Conservation (phyloP, 148 eudicot species). For the Limonium bicolor region DNA sequence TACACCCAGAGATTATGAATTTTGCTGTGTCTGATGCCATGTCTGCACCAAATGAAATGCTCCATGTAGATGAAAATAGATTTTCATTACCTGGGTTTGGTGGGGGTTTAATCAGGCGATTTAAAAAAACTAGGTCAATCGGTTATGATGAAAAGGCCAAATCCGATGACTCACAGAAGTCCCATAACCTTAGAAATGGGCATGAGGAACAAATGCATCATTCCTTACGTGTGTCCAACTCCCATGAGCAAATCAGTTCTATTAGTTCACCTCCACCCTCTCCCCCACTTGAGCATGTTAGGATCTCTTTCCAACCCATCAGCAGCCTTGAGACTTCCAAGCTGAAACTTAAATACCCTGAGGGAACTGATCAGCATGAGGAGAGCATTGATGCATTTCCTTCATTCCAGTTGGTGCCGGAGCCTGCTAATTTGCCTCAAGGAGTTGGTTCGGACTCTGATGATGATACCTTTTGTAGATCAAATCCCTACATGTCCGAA, state of each 20-base stretch:
- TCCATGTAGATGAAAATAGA: constrained; percentile 18
- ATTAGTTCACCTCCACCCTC: constrained; percentile 61
- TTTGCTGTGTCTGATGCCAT: constrained; percentile 10
- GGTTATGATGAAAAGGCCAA: constrained; percentile 20
- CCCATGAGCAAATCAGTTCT: constrained; percentile 20
- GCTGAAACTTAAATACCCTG: constrained; percentile 66
- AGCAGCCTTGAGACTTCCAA: constrained; percentile 42
- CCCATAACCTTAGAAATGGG: constrained; percentile 11
- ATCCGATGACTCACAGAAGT: constrained; percentile 12
- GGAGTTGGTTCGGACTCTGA: constrained; percentile 67
- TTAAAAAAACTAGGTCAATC: constrained; percentile 28
- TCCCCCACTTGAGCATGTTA: constrained; percentile 91
- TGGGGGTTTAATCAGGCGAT: constrained; percentile 41
- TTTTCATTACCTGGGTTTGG: constrained; percentile 37
- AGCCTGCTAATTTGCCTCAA: constrained; percentile 24
- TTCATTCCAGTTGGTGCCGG: constrained; percentile 89
- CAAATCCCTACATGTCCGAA: constrained; percentile 68
- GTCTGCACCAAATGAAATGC: constrained; percentile 12
- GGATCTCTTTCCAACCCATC: constrained; percentile 75
- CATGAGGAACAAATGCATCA: constrained; percentile 4
- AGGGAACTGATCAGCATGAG: constrained; percentile 35
- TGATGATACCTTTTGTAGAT: constrained; percentile 79
- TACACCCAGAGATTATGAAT: constrained; percentile 12
- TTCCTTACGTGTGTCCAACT: constrained; percentile 15
- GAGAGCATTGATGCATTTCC: constrained; percentile 45